Conservation (phyloP, 345 rosid species). For the Rhodamnia rubescens region DNA sequence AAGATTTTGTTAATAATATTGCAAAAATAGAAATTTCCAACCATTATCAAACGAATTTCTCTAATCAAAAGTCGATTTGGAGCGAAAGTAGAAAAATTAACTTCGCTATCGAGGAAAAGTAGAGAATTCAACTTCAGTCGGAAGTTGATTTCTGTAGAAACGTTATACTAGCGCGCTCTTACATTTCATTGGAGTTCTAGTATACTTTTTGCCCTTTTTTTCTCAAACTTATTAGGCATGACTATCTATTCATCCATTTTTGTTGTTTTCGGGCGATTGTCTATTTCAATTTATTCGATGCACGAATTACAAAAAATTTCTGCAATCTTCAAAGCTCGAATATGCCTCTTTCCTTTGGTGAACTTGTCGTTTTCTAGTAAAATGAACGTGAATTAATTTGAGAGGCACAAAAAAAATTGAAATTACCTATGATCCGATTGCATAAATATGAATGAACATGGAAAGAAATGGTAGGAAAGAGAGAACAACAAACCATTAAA, state of each 20-base stretch:
- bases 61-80: too few relatives aligned
- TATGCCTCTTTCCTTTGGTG: neutral
- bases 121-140: too few relatives aligned
- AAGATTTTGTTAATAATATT: too few relatives aligned
- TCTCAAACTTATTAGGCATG: neutral
- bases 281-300: neutral
- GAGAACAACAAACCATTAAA: too few relatives aligned
- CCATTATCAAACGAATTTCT: too few relatives aligned
- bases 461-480: too few relatives aligned
- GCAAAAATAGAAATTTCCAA: too few relatives aligned
- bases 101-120: too few relatives aligned
- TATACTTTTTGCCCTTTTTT: rapidly evolving
- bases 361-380: neutral
- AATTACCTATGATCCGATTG: neutral
- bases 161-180: too few relatives aligned
- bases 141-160: too few relatives aligned
- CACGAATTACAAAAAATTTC: neutral
- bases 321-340: neutral
- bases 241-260: rapidly evolving
- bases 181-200: neutral
- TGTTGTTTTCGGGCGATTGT: neutral
- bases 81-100: too few relatives aligned
- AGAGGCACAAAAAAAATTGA: neutral
- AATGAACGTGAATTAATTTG: neutral
- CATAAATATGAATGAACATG: too few relatives aligned